A percentile compares a stretch with the other conserved stretches of the same genome.
These are phyloP conservation scores for Phyllosticta capitalensis DNA, from an alignment of 2,329 filamentous ascomycete species.

Conservation along the genomic window DNA sequence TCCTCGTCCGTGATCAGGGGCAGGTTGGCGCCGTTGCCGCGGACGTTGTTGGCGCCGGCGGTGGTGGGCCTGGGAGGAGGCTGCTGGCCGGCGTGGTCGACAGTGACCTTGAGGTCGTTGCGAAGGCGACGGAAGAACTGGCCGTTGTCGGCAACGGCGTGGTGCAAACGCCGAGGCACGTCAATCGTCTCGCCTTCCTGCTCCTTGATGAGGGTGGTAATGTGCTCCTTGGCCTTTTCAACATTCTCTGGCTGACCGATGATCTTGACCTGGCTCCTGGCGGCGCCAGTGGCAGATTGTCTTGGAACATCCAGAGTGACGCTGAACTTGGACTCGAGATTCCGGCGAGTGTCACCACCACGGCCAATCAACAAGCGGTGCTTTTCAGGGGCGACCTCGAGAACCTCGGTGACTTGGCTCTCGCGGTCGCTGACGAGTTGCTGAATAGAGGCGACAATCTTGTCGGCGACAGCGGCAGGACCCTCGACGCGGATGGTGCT, in stretches of 20 bases:
- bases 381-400: slow-evolving; percentile 83
- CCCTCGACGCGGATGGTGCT: slow-evolving; percentile 85
- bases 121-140: slow-evolving; percentile 87
- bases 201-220: slow-evolving; percentile 68
- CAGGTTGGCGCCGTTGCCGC: slow-evolving; percentile 50
- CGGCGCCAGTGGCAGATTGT: slow-evolving; percentile 58
- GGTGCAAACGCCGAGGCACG: slow-evolving; percentile 74
- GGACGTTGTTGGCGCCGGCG: slow-evolving; percentile 35
- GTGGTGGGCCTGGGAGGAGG: slow-evolving; percentile 59
- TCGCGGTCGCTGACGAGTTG: slow-evolving; percentile 74
- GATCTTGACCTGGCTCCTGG: slow-evolving; percentile 77
- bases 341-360: slow-evolving; percentile 76
- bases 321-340: slow-evolving; percentile 76
- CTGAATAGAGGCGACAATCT: slow-evolving; percentile 74
- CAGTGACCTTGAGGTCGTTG: slow-evolving; percentile 76
- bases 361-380: slow-evolving; percentile 87
- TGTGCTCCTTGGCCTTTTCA: slow-evolving; percentile 77
- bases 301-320: slow-evolving; percentile 86
- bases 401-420: slow-evolving; percentile 64
- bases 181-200: slow-evolving; percentile 82
- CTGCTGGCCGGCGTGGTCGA: slow-evolving; percentile 79
- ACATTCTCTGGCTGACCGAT: slow-evolving; percentile 70
- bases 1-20: slow-evolving; percentile 92
- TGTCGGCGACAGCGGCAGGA: slow-evolving; percentile 72
- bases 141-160: slow-evolving; percentile 76